A percentile compares a stretch with the other conserved stretches of the same genome.
Conservation (phyloP, 208 protist genomes). For the Crithidia thermophila region DNA sequence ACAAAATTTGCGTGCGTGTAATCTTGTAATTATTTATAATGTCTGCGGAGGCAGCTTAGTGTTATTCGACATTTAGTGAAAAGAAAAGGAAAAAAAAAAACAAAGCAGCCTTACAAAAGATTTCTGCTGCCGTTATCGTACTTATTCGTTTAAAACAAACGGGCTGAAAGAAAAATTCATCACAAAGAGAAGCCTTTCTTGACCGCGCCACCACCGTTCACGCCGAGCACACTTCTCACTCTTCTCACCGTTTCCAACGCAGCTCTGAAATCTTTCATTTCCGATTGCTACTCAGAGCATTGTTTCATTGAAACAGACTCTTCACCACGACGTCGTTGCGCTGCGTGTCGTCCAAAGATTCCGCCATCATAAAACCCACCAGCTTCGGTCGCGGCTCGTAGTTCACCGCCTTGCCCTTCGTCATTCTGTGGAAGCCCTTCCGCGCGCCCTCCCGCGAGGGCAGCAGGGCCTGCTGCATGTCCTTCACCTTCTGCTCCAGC, state of each 20-base stretch:
- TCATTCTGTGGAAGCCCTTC: slow-evolving; percentile 78
- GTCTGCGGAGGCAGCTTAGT: no score
- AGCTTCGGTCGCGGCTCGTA: slow-evolving; percentile 85
- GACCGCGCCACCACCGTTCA: no score
- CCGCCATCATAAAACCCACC: slow-evolving; percentile 76
- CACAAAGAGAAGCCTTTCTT: background rate
- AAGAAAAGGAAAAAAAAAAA: background rate
- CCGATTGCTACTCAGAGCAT: background rate
- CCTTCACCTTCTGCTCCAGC: slow-evolving; percentile 64
- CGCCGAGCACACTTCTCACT: no score
- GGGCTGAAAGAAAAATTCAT: background rate
- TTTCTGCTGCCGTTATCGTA: no score
- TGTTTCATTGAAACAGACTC: slow-evolving; percentile 76
- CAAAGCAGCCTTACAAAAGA: no score
- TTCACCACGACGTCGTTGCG: slow-evolving; percentile 74
- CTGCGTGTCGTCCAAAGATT: slow-evolving; percentile 54
- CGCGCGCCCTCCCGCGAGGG: slow-evolving; percentile 40
- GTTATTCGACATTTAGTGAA: slow-evolving; percentile 5
- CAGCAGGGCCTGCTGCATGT: slow-evolving; percentile 37
- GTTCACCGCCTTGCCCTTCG: slow-evolving; percentile 80
- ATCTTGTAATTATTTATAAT: background rate
- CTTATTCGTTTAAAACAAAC: background rate
- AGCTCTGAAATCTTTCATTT: background rate
- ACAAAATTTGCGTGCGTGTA: background rate
- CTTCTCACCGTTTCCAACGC: no score